Evolutionary conservation across 2,329 filamentous ascomycete genomes (phyloP).

Genomic region (Microdochium paspali): DNA sequence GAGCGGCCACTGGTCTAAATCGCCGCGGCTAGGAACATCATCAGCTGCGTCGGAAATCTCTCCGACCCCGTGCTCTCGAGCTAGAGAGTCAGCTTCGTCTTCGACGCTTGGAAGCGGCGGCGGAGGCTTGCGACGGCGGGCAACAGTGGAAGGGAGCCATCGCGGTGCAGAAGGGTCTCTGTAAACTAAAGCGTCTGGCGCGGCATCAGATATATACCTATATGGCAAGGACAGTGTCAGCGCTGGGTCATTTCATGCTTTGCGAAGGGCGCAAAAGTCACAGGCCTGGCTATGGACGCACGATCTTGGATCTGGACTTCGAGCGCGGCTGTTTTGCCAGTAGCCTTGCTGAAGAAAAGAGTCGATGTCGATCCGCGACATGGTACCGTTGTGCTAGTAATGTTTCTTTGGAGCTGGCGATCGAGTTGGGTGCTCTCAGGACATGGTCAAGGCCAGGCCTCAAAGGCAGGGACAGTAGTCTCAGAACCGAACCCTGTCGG

Average conservation of each 20-base stretch:
- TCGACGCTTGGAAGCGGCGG: background rate
- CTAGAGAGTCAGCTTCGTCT: conserved; percentile 9
- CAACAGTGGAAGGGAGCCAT: background rate
- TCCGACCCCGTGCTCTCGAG: conserved; percentile 12
- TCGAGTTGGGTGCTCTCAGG: background rate
- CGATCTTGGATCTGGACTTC: conserved; percentile 12
- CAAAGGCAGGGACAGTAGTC: background rate
- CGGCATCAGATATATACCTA: conserved; percentile 1
- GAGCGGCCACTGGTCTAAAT: conserved; percentile 59
- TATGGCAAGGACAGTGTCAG: conserved; percentile 7
- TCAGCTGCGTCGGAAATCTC: conserved; percentile 30
- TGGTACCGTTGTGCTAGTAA: background rate
- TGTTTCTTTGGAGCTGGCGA: background rate
- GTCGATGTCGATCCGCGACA: conserved; percentile 11
- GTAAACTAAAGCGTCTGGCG: background rate
- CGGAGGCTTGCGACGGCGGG: background rate
- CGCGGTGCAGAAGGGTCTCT: background rate
- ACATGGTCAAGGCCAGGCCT: background rate
- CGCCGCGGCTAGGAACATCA: conserved; percentile 51
- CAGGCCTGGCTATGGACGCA: conserved; percentile 9
- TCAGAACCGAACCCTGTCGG: too few species aligned
- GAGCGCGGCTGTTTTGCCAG: conserved; percentile 18
- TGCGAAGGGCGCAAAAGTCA: conserved; percentile 2
- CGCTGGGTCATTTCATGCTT: background rate
- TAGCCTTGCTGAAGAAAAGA: conserved; percentile 18